A percentile compares a stretch with the other conserved stretches of the same genome.
These are phyloP conservation scores for Calonectria pauciramosa DNA, from an alignment of 2,329 filamentous ascomycete genomes.

Conservation along the genomic window DNA sequence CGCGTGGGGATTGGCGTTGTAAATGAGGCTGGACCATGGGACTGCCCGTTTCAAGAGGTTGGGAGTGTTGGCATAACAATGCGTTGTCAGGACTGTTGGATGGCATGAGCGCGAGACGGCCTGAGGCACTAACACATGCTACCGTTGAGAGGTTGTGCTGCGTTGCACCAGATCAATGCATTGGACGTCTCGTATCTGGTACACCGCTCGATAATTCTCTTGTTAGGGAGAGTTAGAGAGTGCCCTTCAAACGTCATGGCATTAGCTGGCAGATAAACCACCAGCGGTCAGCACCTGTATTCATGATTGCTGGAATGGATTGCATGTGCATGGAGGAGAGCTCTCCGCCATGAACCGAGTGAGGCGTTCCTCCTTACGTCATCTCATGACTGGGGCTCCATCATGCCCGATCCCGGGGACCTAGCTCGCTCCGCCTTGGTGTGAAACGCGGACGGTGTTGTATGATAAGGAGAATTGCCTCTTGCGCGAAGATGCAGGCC, in stretches of 20 bases:
- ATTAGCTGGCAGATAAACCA: not conserved
- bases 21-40: not conserved
- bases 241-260: not conserved
- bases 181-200: not conserved
- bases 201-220: not conserved
- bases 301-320: not conserved
- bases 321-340: not conserved
- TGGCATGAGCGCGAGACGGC: not conserved
- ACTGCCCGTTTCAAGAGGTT: not conserved
- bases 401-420: slow-evolving; percentile 13
- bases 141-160: not conserved
- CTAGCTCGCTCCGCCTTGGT: not conserved
- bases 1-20: not conserved
- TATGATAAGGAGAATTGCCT: not conserved
- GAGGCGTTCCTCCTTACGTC: slow-evolving; percentile 17
- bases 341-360: slow-evolving; percentile 10
- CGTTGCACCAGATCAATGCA: not conserved
- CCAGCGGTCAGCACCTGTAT: not conserved
- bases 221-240: not conserved
- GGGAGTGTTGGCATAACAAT: not conserved
- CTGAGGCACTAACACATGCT: not conserved
- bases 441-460: not conserved
- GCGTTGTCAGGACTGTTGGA: not conserved
- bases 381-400: slow-evolving; percentile 8
- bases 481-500: not conserved